phyloP scores from a whole-genome alignment of 2,329 filamentous ascomycete genomes.

The Xylaria hypoxylon region DNA sequence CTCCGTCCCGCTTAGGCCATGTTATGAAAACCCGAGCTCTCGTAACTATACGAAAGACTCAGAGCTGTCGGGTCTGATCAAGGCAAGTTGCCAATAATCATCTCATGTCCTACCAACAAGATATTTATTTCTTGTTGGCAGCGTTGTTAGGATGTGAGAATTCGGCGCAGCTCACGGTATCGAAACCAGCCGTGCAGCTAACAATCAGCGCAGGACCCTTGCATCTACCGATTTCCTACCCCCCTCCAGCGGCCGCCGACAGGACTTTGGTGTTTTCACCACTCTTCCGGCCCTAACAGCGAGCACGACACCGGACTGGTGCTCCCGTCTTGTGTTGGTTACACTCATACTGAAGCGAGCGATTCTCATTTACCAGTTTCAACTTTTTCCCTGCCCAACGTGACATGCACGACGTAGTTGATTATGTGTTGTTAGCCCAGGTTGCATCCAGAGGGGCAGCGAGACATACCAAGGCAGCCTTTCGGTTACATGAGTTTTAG shows the following conservation, averaged over 20 bases:
- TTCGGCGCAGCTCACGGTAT: constrained; percentile 14
- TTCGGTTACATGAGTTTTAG: constrained; percentile 39
- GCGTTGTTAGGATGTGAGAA: constrained; percentile 10
- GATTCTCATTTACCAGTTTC: constrained; percentile 30
- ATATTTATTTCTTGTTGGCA: constrained; percentile 11
- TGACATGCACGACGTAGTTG: constrained; percentile 28
- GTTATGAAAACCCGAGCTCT: background rate
- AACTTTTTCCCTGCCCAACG: constrained; percentile 25
- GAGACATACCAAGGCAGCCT: constrained; percentile 15
- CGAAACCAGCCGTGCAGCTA: constrained; percentile 33
- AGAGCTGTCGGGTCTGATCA: constrained; percentile 14
- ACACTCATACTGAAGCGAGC: constrained; percentile 33
- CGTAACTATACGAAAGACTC: background rate
- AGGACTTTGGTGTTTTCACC: constrained; percentile 27
- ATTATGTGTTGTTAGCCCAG: constrained; percentile 24
- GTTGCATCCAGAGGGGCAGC: constrained; percentile 10
- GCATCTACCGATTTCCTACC: constrained; percentile 21
- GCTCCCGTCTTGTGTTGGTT: constrained; percentile 22
- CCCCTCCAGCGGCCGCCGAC: constrained; percentile 27
- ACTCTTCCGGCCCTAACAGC: constrained; percentile 7
- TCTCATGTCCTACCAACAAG: constrained; percentile 5
- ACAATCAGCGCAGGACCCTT: constrained; percentile 30
- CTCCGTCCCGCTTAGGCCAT: constrained; percentile 4
- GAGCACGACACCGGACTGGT: constrained; percentile 26
- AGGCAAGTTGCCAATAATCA: constrained; percentile 23